Evolutionary conservation across 1,139 yeast species (phyloP), one percentile per base, ranked within the genome.

Genomic region (Geotrichum reessii): DNA sequence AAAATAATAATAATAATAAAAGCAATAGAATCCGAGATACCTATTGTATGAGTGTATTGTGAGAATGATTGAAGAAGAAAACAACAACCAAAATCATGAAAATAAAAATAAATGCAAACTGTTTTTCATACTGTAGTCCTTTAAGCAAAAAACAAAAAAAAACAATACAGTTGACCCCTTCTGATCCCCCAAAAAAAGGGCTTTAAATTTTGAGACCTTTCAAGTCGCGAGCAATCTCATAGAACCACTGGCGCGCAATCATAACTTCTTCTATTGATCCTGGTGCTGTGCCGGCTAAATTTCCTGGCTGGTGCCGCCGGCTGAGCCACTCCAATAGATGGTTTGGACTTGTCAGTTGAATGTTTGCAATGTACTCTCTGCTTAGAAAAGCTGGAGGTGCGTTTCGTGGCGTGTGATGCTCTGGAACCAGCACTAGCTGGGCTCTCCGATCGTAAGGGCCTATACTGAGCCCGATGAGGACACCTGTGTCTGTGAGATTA

Each of bases 261-360:
- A 53, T 33, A 8, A 59, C 48, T 46, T 59, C 62, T 44, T 59
- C 59, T 19, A 53, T 47, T 9, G 62, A 59, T 11, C 52, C 50
- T n/a, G 62, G 59, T 5, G 58, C 57, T 8, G 60, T 57, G 48
- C 56, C 53, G 7, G 44, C 33, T 2, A 59, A 51, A 40, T 57
- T 54, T 11, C 47, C 54, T 7, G 62, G 62, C 27, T 57, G 62
- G 24, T 56, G 58, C 21, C 62, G 47, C 40, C 56, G 49, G 25
- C 56, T 54, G 25, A 59, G 56, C 57, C 59, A 59, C 31, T 59
- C 62, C 19, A 57, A 53, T 4, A 59, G 56, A 25, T 59, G 62
- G 25, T 50, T 25, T 22, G 55, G 59, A 27, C 59, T 55, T 4
- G 60, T 28, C 5, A 59, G 55, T 31, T 59, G 62, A 25, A 59